Percentiles rank a stretch among this genome's conserved stretches.
Evolutionary conservation across 2,329 filamentous ascomycete species (phyloP).

Genomic region (Xylaria sp.): DNA sequence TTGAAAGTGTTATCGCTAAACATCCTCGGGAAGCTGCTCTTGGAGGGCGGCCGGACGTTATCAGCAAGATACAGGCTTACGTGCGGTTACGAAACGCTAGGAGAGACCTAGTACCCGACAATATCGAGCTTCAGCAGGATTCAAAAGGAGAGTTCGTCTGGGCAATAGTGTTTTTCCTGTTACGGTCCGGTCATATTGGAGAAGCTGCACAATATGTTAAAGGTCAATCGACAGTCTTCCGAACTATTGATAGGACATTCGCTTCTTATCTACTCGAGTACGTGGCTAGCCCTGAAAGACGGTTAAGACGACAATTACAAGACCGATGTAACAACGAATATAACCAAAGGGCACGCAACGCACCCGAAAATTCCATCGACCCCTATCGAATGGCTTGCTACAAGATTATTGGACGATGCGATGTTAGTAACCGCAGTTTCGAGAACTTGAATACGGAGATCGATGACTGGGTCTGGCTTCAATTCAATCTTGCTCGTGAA

Average conservation of each 20-base stretch:
- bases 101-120: constrained; percentile 86
- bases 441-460: constrained; percentile 72
- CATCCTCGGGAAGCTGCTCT: constrained; percentile 89
- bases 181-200: constrained; percentile 83
- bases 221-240: constrained; percentile 81
- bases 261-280: constrained; percentile 88
- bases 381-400: constrained; percentile 98
- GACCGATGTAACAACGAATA: constrained; percentile 92
- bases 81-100: constrained; percentile 82
- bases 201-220: constrained; percentile 91
- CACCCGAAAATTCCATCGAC: constrained; percentile 86
- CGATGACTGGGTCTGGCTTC: constrained; percentile 78
- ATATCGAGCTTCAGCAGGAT: constrained; percentile 78
- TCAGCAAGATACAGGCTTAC: constrained; percentile 93
- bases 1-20: constrained; percentile 81
- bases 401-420: constrained; percentile 90
- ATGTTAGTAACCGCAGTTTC: constrained; percentile 71
- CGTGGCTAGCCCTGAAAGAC: constrained; percentile 77
- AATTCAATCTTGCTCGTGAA: constrained; percentile 75
- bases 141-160: constrained; percentile 86
- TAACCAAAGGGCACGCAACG: constrained; percentile 83
- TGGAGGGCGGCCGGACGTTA: constrained; percentile 85
- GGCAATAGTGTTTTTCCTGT: constrained; percentile 92
- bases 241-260: constrained; percentile 91
- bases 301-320: constrained; percentile 81